Base-by-base conservation (phyloP, 2,329 filamentous ascomycete species). In the Fusarium nodosum region DNA sequence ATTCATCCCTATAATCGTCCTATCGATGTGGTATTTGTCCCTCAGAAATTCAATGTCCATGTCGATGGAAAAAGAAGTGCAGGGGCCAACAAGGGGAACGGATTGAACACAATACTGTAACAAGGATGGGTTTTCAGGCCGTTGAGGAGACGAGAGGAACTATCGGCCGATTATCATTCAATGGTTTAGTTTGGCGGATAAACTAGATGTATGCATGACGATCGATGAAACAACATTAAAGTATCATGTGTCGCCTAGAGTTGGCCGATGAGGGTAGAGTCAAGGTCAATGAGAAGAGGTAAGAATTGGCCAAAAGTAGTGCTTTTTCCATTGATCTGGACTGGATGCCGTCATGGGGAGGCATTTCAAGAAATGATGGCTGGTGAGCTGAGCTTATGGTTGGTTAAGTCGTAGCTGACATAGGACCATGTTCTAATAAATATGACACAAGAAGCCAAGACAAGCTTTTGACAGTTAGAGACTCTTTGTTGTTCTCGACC, bases 281-380 rank as follows among this genome's bases (percentile, higher is more conserved):
- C 42, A 46, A 60, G 30, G 22, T 24, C 42, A 33, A 24, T 41
- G 28, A 24, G 22, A 20, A 51, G 50, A 20, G 53, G 41, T 28
- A 46, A 47, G 38, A 48, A 45, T 52, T 30, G 41, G 44, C 53
- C 54, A 51, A 68, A 46, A 64, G 33, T n/a, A 53, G 28, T 33
- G n/a, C 45, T 20, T 47, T 42, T 56, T 31, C 28, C 28, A 36
- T 39, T 33, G 18, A 46, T n/a, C 24, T 34, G 18, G 28, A 31
- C 45, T 45, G 52, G 22, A 69, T 68, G 65, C 60, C 60, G 65
- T 60, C 54, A 68, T 68, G 46, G 48, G 45, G 20, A 51, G 33
- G 24, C 42, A 48, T 41, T 28, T 24, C 47, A 31, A 69, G 66
- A 69, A 69, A 69, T 69, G 66, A 69, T 69, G 66, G 66, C 66